Percentiles rank a stretch among this genome's conserved stretches.
phyloP scores from a whole-genome alignment of 2,329 filamentous ascomycete genomes.

The Trichophyton simii region DNA sequence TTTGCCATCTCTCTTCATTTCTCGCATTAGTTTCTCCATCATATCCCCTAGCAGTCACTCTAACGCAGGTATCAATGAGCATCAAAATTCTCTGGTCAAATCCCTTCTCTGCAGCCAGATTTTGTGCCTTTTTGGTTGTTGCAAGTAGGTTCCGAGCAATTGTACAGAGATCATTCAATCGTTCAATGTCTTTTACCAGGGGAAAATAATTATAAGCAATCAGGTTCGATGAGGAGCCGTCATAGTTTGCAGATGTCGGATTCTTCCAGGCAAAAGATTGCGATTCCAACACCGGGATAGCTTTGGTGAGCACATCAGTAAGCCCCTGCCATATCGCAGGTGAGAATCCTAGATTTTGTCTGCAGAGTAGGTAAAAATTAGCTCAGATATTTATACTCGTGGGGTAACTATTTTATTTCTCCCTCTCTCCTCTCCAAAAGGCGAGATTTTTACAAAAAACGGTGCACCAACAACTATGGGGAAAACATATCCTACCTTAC shows the following conservation, averaged over 20 bases:
- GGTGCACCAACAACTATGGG: too few species aligned
- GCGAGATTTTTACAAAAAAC: background rate
- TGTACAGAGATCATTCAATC: constrained; percentile 49
- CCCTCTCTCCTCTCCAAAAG: background rate
- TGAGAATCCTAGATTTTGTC: constrained; percentile 46
- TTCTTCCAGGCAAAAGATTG: constrained; percentile 51
- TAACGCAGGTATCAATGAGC: constrained; percentile 51
- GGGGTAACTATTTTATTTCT: background rate
- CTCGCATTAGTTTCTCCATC: constrained; percentile 50
- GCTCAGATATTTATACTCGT: background rate
- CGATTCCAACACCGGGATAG: constrained; percentile 48
- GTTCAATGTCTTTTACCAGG: constrained; percentile 50
- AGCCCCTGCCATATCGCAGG: constrained; percentile 49
- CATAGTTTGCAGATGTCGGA: constrained; percentile 43
- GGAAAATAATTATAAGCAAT: constrained; percentile 49
- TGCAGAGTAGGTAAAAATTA: constrained; percentile 15
- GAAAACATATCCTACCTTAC: constrained; percentile 31
- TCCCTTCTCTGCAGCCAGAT: constrained; percentile 47
- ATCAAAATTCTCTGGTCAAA: constrained; percentile 51
- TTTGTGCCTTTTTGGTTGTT: constrained; percentile 48
- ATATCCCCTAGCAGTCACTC: constrained; percentile 51
- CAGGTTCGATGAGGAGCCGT: constrained; percentile 47
- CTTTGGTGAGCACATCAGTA: constrained; percentile 44
- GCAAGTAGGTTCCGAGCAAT: constrained; percentile 52
- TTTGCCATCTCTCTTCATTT: constrained; percentile 54